phyloP scores from a whole-genome alignment of 305 asterid genomes.

The Rubia peregrina region DNA sequence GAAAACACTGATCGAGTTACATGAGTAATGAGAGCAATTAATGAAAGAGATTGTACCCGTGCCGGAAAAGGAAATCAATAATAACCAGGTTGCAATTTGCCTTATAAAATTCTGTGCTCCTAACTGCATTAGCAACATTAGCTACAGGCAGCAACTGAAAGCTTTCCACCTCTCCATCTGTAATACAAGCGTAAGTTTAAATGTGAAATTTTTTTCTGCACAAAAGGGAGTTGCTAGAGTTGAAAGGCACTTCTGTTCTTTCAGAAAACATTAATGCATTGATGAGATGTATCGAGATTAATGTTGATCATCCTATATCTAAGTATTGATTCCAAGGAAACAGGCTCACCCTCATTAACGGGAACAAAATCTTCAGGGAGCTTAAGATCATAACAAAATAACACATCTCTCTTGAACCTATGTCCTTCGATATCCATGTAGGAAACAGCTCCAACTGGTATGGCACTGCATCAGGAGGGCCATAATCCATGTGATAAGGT shows the following conservation, averaged over 20 bases:
- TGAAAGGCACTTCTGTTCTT: neutral
- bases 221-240: too few relatives aligned
- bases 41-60: constrained; percentile 49
- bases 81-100: constrained; percentile 79
- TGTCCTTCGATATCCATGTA: constrained; percentile 72
- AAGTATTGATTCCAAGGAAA: neutral
- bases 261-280: neutral
- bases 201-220: neutral
- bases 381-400: constrained; percentile 83
- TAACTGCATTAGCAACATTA: constrained; percentile 59
- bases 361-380: constrained; percentile 75
- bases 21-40: neutral
- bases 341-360: constrained; percentile 55
- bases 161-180: constrained; percentile 98
- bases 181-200: neutral
- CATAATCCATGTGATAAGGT: neutral
- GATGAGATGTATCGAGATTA: neutral
- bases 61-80: constrained; percentile 81
- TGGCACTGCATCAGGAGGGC: constrained; percentile 42
- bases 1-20: too few relatives aligned
- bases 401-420: constrained; percentile 83
- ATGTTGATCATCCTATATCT: neutral
- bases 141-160: constrained; percentile 54
- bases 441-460: constrained; percentile 77
- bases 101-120: constrained; percentile 47